Base-by-base conservation (phyloP, 2,329 filamentous ascomycete species). In the Xylaria sp. region DNA sequence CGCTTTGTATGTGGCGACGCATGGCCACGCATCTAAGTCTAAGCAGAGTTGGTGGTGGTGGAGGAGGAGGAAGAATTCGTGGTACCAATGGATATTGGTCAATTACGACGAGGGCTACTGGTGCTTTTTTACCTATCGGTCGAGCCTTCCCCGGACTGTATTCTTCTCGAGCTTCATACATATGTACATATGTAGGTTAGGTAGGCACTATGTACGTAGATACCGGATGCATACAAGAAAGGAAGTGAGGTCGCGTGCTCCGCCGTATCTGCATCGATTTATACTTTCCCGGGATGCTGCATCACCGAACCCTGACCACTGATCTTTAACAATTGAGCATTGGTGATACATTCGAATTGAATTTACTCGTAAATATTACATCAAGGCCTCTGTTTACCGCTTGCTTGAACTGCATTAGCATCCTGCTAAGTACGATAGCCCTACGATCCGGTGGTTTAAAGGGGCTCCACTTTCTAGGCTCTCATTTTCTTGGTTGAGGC, bases 81-180 rank as follows among this genome's bases (percentile, higher is more conserved):
- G 63, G 63, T 65, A 34, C 63, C 57, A 66, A 59, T 55, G 46
- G 67, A 52, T 18, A 66, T 55, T 61, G 63, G 63, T 65, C 51
- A 37, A 59, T 58, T 41, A 46, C 37, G 12, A 34, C 20, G 56
- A 50, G 39, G 50, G 41, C n/a, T 48, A 39, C 60, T 25, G 12
- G 25, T 39, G 15, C 13, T 28, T 18, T 18, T 48, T 37, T 18
- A 52, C 28, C 37, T 18, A 25, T 5, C 28, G 28, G 28, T 28
- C 5, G 28, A 28, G 28, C 28, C 28, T 28, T 28, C 28, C 28
- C 28, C 28, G 28, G 28, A 28, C 28, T 28, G 28, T 28, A 28
- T 28, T 6, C 28, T 28, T 28, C 28, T 28, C 28, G 28, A 28
- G 28, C 28, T 28, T 28, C 28, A 28, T 28, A 28, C 3, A 28